These are phyloP conservation scores for Scheffersomyces titani DNA, from an alignment of 1,139 yeast genomes.

Conservation along the genomic window DNA sequence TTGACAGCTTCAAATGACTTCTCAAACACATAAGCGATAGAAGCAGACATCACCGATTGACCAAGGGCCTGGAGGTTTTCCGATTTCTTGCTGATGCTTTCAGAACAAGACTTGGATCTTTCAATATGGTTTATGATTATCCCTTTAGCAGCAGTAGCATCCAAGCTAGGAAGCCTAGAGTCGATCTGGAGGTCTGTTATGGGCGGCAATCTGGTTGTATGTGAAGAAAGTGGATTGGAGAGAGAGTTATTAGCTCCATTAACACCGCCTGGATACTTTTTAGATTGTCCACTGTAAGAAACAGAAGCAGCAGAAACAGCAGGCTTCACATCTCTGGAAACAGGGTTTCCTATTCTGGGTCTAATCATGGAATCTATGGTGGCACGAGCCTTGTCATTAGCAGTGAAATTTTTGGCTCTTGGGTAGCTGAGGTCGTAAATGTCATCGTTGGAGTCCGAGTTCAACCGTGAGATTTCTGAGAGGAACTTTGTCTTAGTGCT, in stretches of 20 bases:
- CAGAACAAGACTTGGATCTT: slow-evolving; percentile 65
- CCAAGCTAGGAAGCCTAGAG: slow-evolving; percentile 7
- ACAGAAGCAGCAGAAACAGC: neutral
- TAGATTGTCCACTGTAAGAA: neutral
- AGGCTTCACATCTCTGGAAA: neutral
- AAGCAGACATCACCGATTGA: slow-evolving; percentile 50
- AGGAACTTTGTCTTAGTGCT: slow-evolving; percentile 21
- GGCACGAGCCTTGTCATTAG: slow-evolving; percentile 37
- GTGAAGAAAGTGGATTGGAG: neutral
- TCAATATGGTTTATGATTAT: slow-evolving; percentile 49
- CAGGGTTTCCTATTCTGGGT: slow-evolving; percentile 24
- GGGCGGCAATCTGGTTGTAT: slow-evolving; percentile 8
- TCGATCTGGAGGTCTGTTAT: slow-evolving; percentile 8
- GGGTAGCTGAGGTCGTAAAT: slow-evolving; percentile 36
- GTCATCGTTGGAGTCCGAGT: slow-evolving; percentile 38
- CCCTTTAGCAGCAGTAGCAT: slow-evolving; percentile 21
- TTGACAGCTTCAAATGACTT: slow-evolving; percentile 17
- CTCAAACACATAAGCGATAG: slow-evolving; percentile 53
- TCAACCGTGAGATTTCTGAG: slow-evolving; percentile 37
- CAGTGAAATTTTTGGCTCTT: slow-evolving; percentile 27
- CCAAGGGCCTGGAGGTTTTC: slow-evolving; percentile 61
- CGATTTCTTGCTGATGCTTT: slow-evolving; percentile 38
- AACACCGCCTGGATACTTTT: neutral
- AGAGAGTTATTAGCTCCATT: neutral
- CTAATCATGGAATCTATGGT: slow-evolving; percentile 41